Evolutionary conservation across 345 rosid species (phyloP).

Genomic region (Citrus hindsii): DNA sequence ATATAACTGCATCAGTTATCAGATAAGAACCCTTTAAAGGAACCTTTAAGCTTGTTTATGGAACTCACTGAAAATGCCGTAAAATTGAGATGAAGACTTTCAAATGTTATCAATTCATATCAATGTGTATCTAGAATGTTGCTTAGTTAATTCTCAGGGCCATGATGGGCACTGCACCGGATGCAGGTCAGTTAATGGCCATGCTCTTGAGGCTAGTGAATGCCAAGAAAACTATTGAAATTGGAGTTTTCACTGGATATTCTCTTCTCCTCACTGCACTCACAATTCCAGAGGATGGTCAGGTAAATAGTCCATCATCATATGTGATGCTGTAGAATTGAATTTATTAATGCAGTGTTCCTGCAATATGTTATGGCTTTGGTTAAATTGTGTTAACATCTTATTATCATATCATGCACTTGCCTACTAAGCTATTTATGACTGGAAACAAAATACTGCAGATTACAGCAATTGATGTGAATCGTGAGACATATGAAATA

Average conservation of each 20-base stretch:
- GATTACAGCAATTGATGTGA: slow-evolving; percentile 49
- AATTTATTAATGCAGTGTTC: background rate
- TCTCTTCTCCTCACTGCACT: slow-evolving; percentile 48
- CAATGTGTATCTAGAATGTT: background rate
- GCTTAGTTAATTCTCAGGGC: slow-evolving; percentile 19
- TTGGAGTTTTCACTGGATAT: slow-evolving; percentile 59
- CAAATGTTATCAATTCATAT: background rate
- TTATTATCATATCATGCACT: too few relatives aligned
- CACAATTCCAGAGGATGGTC: slow-evolving; percentile 37
- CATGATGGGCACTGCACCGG: slow-evolving; percentile 31
- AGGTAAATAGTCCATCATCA: slow-evolving; percentile 10
- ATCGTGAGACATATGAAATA: slow-evolving; percentile 38
- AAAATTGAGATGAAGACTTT: background rate
- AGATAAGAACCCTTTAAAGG: background rate
- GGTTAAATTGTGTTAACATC: background rate
- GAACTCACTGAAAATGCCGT: background rate
- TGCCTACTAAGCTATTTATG: too few relatives aligned
- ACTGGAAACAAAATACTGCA: slow-evolving; percentile 10
- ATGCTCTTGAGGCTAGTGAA: slow-evolving; percentile 41
- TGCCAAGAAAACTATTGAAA: slow-evolving; percentile 42
- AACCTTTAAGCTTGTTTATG: background rate
- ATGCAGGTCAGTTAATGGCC: slow-evolving; percentile 42
- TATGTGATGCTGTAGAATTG: background rate
- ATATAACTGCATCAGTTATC: background rate
- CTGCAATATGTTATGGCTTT: background rate